Base-by-base conservation (phyloP, 371 early-diverging fungal species). In the Quaeritorhiza haematococci region DNA sequence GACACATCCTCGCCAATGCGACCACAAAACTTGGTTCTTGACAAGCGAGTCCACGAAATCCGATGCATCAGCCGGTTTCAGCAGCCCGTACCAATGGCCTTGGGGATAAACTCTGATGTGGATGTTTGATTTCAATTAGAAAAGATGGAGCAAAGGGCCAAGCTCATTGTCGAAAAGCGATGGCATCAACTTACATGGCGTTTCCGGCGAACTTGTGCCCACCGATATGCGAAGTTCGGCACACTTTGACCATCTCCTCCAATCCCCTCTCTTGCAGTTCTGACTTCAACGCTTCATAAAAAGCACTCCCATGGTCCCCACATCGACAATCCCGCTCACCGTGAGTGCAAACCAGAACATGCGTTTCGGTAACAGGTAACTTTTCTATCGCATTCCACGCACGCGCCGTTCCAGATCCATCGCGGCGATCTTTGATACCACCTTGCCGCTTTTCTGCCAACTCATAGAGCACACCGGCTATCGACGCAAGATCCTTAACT, bases 161-260 rank as follows among this genome's bases (percentile, higher is more conserved):
- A n/a, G 10, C 13, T n/a, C 13, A 38, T 38, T 10, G 10, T 38
- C 13, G 38, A 38, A 13, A n/a, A 38, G n/a, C n/a, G 38, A n/a
- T 38, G 10, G 38, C 38, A n/a, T 13, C n/a, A 13, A 27, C 6
- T 38, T 23, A 50, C 55, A 64, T 59, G 33, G 55, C 44, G 45
- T 64, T 64, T 2, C 55, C 64, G 27, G 64, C 64, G 23, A 38
- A 64, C 13, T 32, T 50, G 44, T 64, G 64, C 6, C 64, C 64
- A 32, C 64, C 64, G 13, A 64, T 24, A 43, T 64, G 64, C 8
- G 59, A 50, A 10, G 49, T 45, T 27, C 29, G 19, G 7, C 48
- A 49, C 3, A 49, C 61, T 19, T 47, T 49, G 19, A 55, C 49
- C 27, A 28, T 29, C 3, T 6, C n/a, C 8, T 13, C 45, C 3